Base-by-base conservation (phyloP, 2,329 filamentous ascomycete species). In the Nannizziopsis arthrosporioides region DNA sequence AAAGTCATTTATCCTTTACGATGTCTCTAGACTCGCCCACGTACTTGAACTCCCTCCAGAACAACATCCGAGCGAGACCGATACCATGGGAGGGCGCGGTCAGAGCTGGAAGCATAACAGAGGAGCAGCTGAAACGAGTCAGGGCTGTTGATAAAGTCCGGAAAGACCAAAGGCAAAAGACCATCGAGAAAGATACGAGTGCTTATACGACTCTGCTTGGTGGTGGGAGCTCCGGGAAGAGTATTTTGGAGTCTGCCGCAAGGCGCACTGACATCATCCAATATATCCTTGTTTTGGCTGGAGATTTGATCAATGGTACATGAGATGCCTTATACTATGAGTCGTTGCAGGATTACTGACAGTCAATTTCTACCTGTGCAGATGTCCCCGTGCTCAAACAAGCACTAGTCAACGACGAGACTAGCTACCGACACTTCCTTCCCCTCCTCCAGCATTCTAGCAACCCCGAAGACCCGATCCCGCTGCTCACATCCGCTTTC, bases 21-120 rank as follows among this genome's bases (percentile, higher is more conserved):
- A 95, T 95, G 89, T 90, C 88, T 65, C 79, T 94, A 67, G 88
- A 95, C 65, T 84, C 87, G 58, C 89, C 89, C 51, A 85, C 85
- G 51, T 95, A 95, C 68, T 78, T 85, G 55, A 76, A 80, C 63
- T 90, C 87, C 57, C 77, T 95, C 58, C 89, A 94, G 73, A 93
- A 86, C 78, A 96, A 96, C 75, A 94, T 96, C 66, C 86, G 92
- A 63, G 84, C 86, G 63, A 81, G 92, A 57, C 89, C 89, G 56
- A 94, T 98, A 69, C 89, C 90, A 50, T 98, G 92, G 92, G 90
- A 96, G 69, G 90, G 90, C 60, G 89, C 90, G 60, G 87, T 94
- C 57, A 81, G 92, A 67, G 87, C 87, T 59, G 87, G 89, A 67
- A 92, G 87, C 62, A 85, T 98, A 69, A 94, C 85, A 50, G 90